Base-by-base conservation (phyloP, 768 basidiomycete genomes). In the Mycena latifolia region DNA sequence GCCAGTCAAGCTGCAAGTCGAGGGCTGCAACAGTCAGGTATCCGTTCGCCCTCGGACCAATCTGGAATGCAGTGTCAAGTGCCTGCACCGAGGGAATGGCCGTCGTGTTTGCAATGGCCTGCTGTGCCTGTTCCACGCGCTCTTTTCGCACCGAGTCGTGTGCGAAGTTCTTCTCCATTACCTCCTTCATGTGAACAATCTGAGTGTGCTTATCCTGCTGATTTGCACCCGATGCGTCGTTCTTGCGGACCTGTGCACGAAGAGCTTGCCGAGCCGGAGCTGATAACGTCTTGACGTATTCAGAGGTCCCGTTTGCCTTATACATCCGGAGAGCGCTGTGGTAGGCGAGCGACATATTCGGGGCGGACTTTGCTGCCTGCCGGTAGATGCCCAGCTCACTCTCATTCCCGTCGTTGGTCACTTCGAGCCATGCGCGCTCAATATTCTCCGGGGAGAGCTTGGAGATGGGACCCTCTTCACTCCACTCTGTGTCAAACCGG, bases 381-480 rank as follows among this genome's bases (percentile, higher is more conserved):
- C 65, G 51, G 0, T 35, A 14, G 0, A 47, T 46, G 11, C 72
- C 72, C 11, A 74, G 47, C 6, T 60, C 60, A 15, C 71, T 64
- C 51, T 75, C 74, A 50, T 70, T 69, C 4, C 50, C 65, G 29
- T 75, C 70, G 28, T 75, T 75, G 0, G 74, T 74, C 0, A 60
- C 29, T 25, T 62, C 64, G 47, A 73, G 64, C 33, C 45, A 74
- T 7, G 67, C 63, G 0, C 28, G 48, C 20, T 61, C 55, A 7
- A 64, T 64, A 15, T 64, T 33, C 10, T 63, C 62, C 1, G 45
- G 33, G 20, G 62, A 28, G 11, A 56, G 46, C 27, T 24, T 39
- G 4, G 63, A 28, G 20, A 64, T 46, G 12, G 24, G 45, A 69
- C 33, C 54, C 2, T 50, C 35, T 2, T 55, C 33, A 1, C 12